phyloP scores from a whole-genome alignment of 495 filamentous ascomycete genomes.

The Lepidopterella palustris region DNA sequence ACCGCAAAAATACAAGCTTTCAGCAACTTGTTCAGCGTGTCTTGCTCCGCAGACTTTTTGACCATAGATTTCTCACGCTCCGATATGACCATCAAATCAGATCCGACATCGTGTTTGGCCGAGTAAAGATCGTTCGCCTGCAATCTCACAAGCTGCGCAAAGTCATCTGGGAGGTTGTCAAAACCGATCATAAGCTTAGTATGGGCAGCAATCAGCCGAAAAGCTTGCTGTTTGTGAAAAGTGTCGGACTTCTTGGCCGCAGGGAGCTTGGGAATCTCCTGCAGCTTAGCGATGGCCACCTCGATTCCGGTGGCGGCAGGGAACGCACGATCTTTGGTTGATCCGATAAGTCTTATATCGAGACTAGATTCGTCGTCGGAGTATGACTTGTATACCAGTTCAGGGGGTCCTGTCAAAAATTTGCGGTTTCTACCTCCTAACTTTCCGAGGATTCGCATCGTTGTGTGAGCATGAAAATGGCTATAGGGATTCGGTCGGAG shows the following conservation, averaged over 20 bases:
- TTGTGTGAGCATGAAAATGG: constrained; percentile 95
- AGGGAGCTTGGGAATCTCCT: constrained; percentile 62
- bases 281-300: constrained; percentile 76
- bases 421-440: constrained; percentile 91
- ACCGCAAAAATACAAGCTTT: constrained; percentile 82
- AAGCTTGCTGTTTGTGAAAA: constrained; percentile 90
- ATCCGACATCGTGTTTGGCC: constrained; percentile 55
- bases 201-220: constrained; percentile 76
- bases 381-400: constrained; percentile 72
- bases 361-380: constrained; percentile 81
- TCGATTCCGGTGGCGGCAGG: constrained; percentile 81
- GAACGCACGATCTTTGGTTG: constrained; percentile 79
- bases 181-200: constrained; percentile 83
- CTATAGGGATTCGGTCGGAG: constrained; percentile 86
- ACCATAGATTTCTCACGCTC: constrained; percentile 74
- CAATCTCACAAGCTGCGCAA: constrained; percentile 73
- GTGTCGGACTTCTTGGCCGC: constrained; percentile 65
- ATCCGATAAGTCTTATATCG: constrained; percentile 81
- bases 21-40: constrained; percentile 72
- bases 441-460: constrained; percentile 97
- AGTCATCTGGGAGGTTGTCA: constrained; percentile 83
- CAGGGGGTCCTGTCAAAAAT: constrained; percentile 82
- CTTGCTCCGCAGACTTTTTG: constrained; percentile 80
- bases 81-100: constrained; percentile 59
- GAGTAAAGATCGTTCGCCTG: constrained; percentile 79